A percentile compares a stretch with the other conserved stretches of the same genome.
phyloP scores from a whole-genome alignment of 2,329 filamentous ascomycete species.

The Aspergillus fischeri region DNA sequence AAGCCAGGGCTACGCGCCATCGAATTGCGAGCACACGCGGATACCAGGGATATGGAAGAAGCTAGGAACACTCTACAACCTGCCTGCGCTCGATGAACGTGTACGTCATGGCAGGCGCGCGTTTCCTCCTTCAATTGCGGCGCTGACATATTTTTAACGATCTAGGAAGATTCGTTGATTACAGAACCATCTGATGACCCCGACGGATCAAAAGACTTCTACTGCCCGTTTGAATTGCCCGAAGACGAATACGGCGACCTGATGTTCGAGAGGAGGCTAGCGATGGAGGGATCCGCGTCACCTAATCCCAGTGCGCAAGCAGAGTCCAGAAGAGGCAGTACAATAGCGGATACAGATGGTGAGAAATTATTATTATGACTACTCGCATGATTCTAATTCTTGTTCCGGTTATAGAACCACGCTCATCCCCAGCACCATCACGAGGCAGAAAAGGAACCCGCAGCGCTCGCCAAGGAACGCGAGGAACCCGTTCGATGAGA shows the following conservation, averaged over 20 bases:
- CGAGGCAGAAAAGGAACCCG: slow-evolving; percentile 36
- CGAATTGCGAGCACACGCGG: slow-evolving; percentile 67
- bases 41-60: slow-evolving; percentile 93
- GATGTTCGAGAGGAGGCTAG: slow-evolving; percentile 47
- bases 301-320: slow-evolving; percentile 33
- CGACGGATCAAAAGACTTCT: slow-evolving; percentile 49
- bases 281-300: slow-evolving; percentile 41
- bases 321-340: slow-evolving; percentile 42
- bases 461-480: slow-evolving; percentile 29
- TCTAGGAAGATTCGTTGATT: slow-evolving; percentile 52
- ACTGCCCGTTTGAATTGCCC: slow-evolving; percentile 64
- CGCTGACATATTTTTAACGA: slow-evolving; percentile 16
- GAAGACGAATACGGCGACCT: slow-evolving; percentile 44
- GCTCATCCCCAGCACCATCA: slow-evolving; percentile 41
- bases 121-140: not conserved
- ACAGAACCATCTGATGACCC: slow-evolving; percentile 56
- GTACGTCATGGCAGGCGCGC: slow-evolving; percentile 51
- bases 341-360: slow-evolving; percentile 47
- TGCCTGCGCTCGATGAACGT: slow-evolving; percentile 79
- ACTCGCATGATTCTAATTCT: slow-evolving; percentile 5
- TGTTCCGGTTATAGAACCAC: slow-evolving; percentile 31
- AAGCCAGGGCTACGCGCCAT: slow-evolving; percentile 71
- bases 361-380: slow-evolving; percentile 9
- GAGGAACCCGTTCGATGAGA: slow-evolving; percentile 36
- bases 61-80: slow-evolving; percentile 75